Conservation (phyloP, 106 monocot genomes). For the Acorus gramineus region DNA sequence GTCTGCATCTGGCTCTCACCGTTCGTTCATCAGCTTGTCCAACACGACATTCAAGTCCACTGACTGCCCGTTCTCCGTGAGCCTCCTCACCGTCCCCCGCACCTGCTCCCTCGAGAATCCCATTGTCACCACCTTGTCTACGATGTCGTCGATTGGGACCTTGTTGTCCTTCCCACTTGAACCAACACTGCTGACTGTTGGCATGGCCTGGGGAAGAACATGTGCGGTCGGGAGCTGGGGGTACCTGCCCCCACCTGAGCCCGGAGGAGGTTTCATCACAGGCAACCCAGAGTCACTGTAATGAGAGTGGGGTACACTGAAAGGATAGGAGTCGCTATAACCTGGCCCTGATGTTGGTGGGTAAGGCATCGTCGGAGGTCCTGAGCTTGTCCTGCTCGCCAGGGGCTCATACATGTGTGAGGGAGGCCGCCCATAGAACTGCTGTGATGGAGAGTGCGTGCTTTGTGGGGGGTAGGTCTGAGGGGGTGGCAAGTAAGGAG, state of each 20-base stretch:
- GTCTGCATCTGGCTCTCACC: conserved; percentile 31
- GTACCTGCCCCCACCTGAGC: no score
- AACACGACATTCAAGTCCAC: conserved; percentile 62
- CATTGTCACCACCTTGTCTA: conserved; percentile 59
- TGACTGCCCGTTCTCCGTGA: conserved; percentile 64
- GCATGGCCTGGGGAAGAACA: conserved; percentile 6
- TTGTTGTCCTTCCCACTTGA: conserved; percentile 11
- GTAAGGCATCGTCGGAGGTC: conserved; percentile 10
- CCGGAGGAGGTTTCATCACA: conserved; percentile 12
- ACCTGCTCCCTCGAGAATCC: conserved; percentile 63
- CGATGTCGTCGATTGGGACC: conserved; percentile 48
- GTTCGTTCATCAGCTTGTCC: conserved; percentile 66
- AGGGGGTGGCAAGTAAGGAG: conserved; percentile 31
- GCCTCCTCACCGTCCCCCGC: conserved; percentile 43
- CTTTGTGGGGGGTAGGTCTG: conserved; percentile 26
- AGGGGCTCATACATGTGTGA: conserved; percentile 23
- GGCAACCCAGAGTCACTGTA: conserved; percentile 12
- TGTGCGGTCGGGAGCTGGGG: conserved; percentile 13
- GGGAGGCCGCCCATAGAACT: conserved; percentile 27
- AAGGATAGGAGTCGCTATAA: conserved; percentile 36
- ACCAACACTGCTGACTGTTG: conserved; percentile 9
- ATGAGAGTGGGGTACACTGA: conserved; percentile 44
- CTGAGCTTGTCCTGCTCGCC: conserved; percentile 23
- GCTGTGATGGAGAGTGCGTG: conserved; percentile 22
- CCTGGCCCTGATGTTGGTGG: conserved; percentile 15